phyloP scores from a whole-genome alignment of 495 filamentous ascomycete species.

The Penicillium bialowiezense region DNA sequence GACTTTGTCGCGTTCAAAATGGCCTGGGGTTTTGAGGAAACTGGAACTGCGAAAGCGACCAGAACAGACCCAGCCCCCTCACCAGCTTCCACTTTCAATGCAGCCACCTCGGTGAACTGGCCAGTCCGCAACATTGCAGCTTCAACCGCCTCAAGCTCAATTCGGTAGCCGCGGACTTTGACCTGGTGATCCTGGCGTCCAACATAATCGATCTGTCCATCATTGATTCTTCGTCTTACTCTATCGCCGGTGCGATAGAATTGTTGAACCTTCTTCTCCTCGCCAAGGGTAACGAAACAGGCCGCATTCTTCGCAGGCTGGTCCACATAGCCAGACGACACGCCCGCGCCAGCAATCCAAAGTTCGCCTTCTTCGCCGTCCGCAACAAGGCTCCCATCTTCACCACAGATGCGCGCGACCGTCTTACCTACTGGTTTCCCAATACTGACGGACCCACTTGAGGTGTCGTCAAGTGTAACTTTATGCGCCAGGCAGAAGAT shows the following conservation, averaged over 20 bases:
- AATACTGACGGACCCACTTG: slow-evolving; percentile 8
- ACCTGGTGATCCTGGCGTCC: slow-evolving; percentile 49
- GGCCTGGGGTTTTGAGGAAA: not conserved
- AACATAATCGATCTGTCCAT: slow-evolving; percentile 40
- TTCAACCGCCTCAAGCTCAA: slow-evolving; percentile 51
- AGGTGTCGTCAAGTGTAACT: slow-evolving; percentile 9
- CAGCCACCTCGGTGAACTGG: slow-evolving; percentile 6
- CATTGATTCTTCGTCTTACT: slow-evolving; percentile 31
- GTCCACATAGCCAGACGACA: slow-evolving; percentile 41
- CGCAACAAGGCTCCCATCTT: slow-evolving; percentile 29
- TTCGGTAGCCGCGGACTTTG: slow-evolving; percentile 49
- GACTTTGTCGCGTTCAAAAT: not conserved
- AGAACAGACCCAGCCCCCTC: slow-evolving; percentile 12
- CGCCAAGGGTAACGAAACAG: slow-evolving; percentile 25
- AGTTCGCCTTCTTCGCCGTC: slow-evolving; percentile 42
- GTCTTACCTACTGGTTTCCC: slow-evolving; percentile 15
- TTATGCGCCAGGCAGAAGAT: slow-evolving; percentile 9
- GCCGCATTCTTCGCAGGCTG: slow-evolving; percentile 30
- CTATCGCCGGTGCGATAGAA: slow-evolving; percentile 50
- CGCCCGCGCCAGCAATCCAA: slow-evolving; percentile 36
- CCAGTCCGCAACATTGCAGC: slow-evolving; percentile 1
- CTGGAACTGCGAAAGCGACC: slow-evolving; percentile 7
- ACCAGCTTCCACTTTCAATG: not conserved
- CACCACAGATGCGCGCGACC: slow-evolving; percentile 39
- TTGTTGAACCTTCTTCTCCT: not conserved